Evolutionary conservation across 345 rosid genomes (phyloP), one percentile per base, ranked within the genome.

Genomic region (Odontarrhena argentea): DNA sequence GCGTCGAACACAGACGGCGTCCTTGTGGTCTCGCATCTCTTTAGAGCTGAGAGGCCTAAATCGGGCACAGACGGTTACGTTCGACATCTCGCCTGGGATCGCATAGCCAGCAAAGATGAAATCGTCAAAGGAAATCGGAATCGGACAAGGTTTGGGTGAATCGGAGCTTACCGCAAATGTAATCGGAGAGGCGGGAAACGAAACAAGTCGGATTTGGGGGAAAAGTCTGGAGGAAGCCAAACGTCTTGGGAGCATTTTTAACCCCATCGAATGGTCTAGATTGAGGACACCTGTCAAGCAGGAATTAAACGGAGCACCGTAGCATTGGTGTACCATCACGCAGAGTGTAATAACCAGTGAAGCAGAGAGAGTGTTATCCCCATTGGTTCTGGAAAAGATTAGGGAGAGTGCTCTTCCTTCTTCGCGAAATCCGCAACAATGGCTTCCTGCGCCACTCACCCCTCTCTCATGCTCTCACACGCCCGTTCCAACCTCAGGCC

Each of bases 11-110:
- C 89, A 83, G 43, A 83, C 74, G 26, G 77, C 62, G 40, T 81
- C 86, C 5, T 83, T 75, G 52, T 43, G 72, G 10, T 81, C 91
- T 30, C 67, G 78, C 62, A 73, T 78, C 84, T 92, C 96, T 67
- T 74, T 83, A 1, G 87, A 69, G 67, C 83, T 89, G 70, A 86
- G 49, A 4, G 98, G 96, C 80, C 98, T 71, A 73, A 92, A 85
- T 43, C 98, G 88, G 55, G 84, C 84, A 51, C 95, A 92, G 11
- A 92, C 91, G 2, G 91, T 86, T 37, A 87, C 65, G 50, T 79
- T 89, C 25, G 92, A 71, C 87, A 83, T 82, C 36, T 14, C 38
- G 40, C 13, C 38, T 3, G 6, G 40, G 38, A 57, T 14, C 53
- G 44, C 36, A 5, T 28, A 4, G 5, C 3, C 4, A 5, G 36